phyloP scores from a whole-genome alignment of 1,284 basidiomycete species.

The Veloporphyrellus conicus region DNA sequence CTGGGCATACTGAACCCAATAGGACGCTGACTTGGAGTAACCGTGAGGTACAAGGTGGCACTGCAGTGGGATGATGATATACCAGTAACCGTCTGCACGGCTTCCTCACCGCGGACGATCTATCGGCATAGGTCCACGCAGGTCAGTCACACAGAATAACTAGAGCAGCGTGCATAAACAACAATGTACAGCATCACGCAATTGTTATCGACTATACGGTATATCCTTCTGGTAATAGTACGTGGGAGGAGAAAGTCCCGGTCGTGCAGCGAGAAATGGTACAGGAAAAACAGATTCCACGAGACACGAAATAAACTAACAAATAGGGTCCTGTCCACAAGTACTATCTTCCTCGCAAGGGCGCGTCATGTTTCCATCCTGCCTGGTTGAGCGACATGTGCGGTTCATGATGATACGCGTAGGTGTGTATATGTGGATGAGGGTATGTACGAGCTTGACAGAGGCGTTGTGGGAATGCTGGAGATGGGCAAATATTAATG shows the following conservation, averaged over 20 bases:
- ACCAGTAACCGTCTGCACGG: slow-evolving; percentile 3
- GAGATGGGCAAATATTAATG: slow-evolving; percentile 36
- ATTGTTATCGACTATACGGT: slow-evolving; percentile 32
- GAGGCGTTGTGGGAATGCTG: slow-evolving; percentile 27
- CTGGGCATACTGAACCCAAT: slow-evolving; percentile 37
- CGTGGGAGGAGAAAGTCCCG: slow-evolving; percentile 17
- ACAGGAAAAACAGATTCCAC: slow-evolving; percentile 22
- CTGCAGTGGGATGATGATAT: slow-evolving; percentile 19
- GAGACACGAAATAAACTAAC: slow-evolving; percentile 7
- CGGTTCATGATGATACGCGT: slow-evolving; percentile 33
- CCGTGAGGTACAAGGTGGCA: slow-evolving; percentile 26
- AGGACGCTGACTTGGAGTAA: slow-evolving; percentile 33
- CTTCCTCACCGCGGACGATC: slow-evolving; percentile 4
- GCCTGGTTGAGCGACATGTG: slow-evolving; percentile 30
- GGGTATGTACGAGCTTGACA: slow-evolving; percentile 37
- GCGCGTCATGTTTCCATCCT: slow-evolving; percentile 29
- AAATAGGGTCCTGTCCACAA: not conserved
- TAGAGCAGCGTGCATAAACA: slow-evolving; percentile 25
- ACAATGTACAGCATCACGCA: slow-evolving; percentile 36
- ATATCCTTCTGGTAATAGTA: slow-evolving; percentile 32
- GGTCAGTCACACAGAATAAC: slow-evolving; percentile 24
- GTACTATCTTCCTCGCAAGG: slow-evolving; percentile 32
- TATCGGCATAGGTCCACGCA: slow-evolving; percentile 6
- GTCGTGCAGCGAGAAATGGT: slow-evolving; percentile 19
- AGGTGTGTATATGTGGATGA: slow-evolving; percentile 39